Conservation (phyloP, 495 filamentous ascomycete genomes). For the Recurvomyces mirabilis region DNA sequence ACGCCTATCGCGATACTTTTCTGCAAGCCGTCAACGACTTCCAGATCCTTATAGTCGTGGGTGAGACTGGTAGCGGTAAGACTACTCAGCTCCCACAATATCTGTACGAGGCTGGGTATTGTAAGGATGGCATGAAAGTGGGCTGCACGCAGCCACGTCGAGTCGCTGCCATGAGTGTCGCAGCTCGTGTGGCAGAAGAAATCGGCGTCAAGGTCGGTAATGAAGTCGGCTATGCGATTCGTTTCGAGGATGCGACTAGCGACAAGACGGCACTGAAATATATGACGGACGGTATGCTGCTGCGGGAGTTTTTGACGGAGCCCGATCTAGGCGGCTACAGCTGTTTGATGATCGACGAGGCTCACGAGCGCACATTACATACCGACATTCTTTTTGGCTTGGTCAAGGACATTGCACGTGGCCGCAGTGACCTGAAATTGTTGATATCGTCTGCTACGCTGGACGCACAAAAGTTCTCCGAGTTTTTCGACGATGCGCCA, state of each 20-base stretch:
- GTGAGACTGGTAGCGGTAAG: constrained; percentile 33
- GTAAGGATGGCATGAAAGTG: constrained; percentile 46
- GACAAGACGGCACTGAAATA: constrained; percentile 93
- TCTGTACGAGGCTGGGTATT: constrained; percentile 32
- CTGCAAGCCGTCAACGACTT: constrained; percentile 29
- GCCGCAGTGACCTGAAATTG: constrained; percentile 77
- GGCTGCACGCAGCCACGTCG: constrained; percentile 83
- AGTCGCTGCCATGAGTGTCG: constrained; percentile 94
- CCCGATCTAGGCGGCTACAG: constrained; percentile 78
- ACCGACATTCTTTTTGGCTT: constrained; percentile 88
- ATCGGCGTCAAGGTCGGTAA: constrained; percentile 84
- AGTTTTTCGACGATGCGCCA: constrained; percentile 88
- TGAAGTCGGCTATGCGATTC: constrained; percentile 90
- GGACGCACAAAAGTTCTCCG: constrained; percentile 84
- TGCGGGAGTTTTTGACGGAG: constrained; percentile 84
- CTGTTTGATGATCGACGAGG: constrained; percentile 92
- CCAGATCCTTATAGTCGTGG: constrained; percentile 32
- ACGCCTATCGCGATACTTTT: constrained; percentile 48
- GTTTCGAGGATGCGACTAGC: constrained; percentile 87
- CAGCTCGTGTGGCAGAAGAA: constrained; percentile 87
- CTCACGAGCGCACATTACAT: constrained; percentile 83
- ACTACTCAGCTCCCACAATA: constrained; percentile 35
- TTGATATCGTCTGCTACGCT: constrained; percentile 92
- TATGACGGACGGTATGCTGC: constrained; percentile 96
- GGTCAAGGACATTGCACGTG: constrained; percentile 82